Percentiles rank a stretch among this genome's conserved stretches.
Evolutionary conservation across 2,329 filamentous ascomycete genomes (phyloP).

Genomic region (Blastomyces emzantsi): DNA sequence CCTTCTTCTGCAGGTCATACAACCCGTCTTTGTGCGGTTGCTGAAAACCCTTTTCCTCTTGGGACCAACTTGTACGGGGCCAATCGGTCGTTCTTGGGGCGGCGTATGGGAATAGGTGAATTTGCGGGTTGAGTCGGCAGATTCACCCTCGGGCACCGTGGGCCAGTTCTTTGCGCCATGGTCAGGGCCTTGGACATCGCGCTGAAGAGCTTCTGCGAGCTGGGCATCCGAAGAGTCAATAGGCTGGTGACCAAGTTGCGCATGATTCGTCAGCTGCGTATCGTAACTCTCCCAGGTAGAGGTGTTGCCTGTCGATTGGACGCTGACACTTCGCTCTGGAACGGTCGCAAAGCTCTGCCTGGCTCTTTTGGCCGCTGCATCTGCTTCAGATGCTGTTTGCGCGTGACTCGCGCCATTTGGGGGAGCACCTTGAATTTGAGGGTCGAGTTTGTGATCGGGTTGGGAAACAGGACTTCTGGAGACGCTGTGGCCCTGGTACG

Average conservation of each 20-base stretch:
- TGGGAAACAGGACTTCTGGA: conserved; percentile 31
- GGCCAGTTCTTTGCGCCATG: conserved; percentile 24
- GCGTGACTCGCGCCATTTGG: conserved; percentile 18
- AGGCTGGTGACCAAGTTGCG: conserved; percentile 37
- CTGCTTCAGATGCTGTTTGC: conserved; percentile 18
- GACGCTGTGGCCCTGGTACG: conserved; percentile 30
- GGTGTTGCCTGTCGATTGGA: conserved; percentile 4
- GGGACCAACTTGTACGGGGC: conserved; percentile 30
- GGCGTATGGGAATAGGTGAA: conserved; percentile 9
- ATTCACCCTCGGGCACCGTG: conserved; percentile 29
- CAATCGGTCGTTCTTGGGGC: conserved; percentile 25
- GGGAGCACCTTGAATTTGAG: conserved; percentile 17
- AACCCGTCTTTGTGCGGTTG: conserved; percentile 92
- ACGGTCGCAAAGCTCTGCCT: conserved; percentile 7
- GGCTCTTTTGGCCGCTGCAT: conserved; percentile 2
- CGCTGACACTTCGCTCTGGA: conserved; percentile 5
- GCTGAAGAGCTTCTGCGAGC: conserved; percentile 44
- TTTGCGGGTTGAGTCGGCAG: conserved; percentile 12
- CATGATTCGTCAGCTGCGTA: conserved; percentile 37
- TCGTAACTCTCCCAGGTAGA: conserved; percentile 33
- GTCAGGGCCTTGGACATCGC: conserved; percentile 40
- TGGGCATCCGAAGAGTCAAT: conserved; percentile 43
- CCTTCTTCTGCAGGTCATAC: conserved; percentile 78
- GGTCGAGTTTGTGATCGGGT: conserved; percentile 27
- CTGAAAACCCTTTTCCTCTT: conserved; percentile 58